Base-by-base conservation (phyloP, 176 grass and related monocot species). In the Eremochloa ophiuroides region DNA sequence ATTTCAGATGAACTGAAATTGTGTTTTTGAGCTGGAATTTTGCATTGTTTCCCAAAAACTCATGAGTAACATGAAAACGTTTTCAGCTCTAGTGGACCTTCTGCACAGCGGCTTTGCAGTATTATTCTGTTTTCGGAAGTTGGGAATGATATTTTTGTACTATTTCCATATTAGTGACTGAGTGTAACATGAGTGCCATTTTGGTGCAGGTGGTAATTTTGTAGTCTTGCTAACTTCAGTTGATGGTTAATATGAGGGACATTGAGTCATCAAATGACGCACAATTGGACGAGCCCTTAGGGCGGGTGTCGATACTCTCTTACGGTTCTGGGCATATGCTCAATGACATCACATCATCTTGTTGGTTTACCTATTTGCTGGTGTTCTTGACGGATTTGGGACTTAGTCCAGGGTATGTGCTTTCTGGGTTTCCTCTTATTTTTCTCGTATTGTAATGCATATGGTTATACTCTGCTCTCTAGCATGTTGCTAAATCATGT, bases 321-420 rank as follows among this genome's bases (percentile, higher is more conserved):
- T 99, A 99, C 60, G 96, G 96, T 58, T 85, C 91, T 53, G 93
- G 96, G 64, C 96, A 99, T 90, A 99, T 99, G 93, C 87, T 99
- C 78, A 99, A 99, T 85, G 96, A 99, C 51, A 99, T 95, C 75
- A 99, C 96, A 60, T 93, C 96, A 25, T 90, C 93, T 27, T 99
- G 96, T 79, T 95, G 93, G 96, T 95, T 99, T 82, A 99, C 96
- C 40, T 99, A 93, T 91, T 80, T 95, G 64, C 84, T 99, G 48
- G 77, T 95, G 22, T 99, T 99, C 79, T 87, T 99, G 76, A 93
- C 89, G 4, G 93, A 99, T 74, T 15, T 99, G 16, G 96, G 96
- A 51, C 91, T 99, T 81, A 91, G 71, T 90, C 91, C 91, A 61
- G 84, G 93, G 93, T 99, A 82, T 31, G 85, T 87, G 10, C 50